phyloP scores from a whole-genome alignment of 139 green algal genomes.

The Microglena sp. region DNA sequence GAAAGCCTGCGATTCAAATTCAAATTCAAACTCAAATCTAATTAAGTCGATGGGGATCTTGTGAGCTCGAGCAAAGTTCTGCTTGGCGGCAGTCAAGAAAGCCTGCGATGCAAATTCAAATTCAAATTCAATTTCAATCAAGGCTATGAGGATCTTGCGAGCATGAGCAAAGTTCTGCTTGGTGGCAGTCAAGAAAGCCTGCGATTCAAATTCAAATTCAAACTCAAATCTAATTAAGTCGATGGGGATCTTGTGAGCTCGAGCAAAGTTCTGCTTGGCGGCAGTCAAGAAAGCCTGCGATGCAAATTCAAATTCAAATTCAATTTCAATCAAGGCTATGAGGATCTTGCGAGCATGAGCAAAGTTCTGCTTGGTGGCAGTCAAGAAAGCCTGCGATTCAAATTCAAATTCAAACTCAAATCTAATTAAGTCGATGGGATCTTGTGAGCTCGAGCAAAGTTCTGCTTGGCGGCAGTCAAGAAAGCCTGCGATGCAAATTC shows the following conservation, averaged over 20 bases:
- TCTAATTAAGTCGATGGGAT: no score
- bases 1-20: slow-evolving; percentile 54
- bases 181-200: not conserved
- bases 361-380: not conserved
- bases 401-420: slow-evolving; percentile 1
- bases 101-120: no score
- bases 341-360: not conserved
- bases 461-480: not conserved
- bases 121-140: no score
- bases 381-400: not conserved
- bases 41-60: no score
- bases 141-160: not conserved
- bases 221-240: no score
- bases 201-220: no score
- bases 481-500: no score
- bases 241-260: slow-evolving; percentile 55
- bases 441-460: no score
- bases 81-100: no score
- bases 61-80: no score
- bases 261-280: slow-evolving; percentile 72
- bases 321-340: not conserved
- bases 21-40: slow-evolving; percentile 73
- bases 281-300: slow-evolving; percentile 68
- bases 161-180: not conserved
- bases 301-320: not conserved